Evolutionary conservation across 176 grass and related monocot species (phyloP).

Genomic region (Poa annua): DNA sequence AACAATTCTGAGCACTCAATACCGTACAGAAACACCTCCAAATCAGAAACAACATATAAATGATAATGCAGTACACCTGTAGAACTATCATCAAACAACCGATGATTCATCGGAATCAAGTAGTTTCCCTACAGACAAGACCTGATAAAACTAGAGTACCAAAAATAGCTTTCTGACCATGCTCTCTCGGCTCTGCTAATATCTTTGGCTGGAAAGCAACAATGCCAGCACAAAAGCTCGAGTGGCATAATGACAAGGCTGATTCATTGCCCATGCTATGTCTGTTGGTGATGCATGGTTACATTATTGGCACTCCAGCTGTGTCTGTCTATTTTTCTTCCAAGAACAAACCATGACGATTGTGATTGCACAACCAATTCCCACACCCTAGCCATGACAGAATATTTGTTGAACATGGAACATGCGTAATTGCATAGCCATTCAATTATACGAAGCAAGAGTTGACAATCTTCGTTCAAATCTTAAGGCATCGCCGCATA

Average conservation of each 20-base stretch:
- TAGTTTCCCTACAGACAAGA: neutral
- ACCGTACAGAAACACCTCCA: neutral
- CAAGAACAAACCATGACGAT: slow-evolving; percentile 13
- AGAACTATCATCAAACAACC: neutral
- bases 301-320: neutral
- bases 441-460: slow-evolving; percentile 46
- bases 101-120: neutral
- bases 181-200: neutral
- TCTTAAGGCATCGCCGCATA: slow-evolving; percentile 47
- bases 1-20: neutral
- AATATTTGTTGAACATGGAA: slow-evolving; percentile 34
- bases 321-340: neutral
- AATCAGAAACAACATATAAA: neutral
- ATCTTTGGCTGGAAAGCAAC: slow-evolving; percentile 9
- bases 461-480: slow-evolving; percentile 49
- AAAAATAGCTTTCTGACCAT: neutral
- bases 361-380: slow-evolving; percentile 23
- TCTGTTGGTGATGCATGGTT: neutral
- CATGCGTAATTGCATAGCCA: slow-evolving; percentile 42
- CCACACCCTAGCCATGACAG: slow-evolving; percentile 2
- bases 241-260: neutral
- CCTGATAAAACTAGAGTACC: neutral
- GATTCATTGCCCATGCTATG: neutral
- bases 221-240: neutral
- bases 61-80: neutral